Percentiles rank a stretch among this genome's conserved stretches.
phyloP scores from a whole-genome alignment of 345 rosid species.

The Citrus reticulata region DNA sequence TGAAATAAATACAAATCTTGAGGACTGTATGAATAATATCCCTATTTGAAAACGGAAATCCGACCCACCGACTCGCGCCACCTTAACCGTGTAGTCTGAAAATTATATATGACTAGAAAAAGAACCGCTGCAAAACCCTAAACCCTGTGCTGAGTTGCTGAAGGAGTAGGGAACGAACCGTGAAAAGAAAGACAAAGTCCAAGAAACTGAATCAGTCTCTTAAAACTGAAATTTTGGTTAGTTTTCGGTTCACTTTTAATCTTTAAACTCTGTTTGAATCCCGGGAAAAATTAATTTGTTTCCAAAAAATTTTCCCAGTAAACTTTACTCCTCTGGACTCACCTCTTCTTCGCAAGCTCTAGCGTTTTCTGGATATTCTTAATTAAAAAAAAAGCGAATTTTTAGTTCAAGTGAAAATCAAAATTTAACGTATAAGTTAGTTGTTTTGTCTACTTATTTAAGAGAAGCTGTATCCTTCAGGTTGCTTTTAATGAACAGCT shows the following conservation, averaged over 20 bases:
- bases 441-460: background rate
- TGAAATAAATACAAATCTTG: background rate
- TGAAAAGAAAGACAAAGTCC: background rate
- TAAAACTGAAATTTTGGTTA: background rate
- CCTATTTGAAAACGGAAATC: background rate
- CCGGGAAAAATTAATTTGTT: background rate
- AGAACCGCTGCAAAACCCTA: slow-evolving; percentile 7
- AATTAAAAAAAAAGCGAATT: background rate
- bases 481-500: background rate
- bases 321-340: background rate
- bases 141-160: background rate
- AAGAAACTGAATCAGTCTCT: background rate
- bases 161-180: background rate
- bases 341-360: background rate
- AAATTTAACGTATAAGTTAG: background rate
- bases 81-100: background rate
- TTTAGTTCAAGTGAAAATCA: background rate
- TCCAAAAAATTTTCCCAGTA: background rate
- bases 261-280: background rate
- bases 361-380: background rate
- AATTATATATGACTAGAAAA: background rate
- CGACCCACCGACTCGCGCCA: slow-evolving; percentile 5
- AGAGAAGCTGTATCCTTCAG: background rate
- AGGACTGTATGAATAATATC: no score
- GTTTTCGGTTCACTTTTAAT: background rate